These are phyloP conservation scores for Lactifluus subvellereus DNA, from an alignment of 768 basidiomycete species.

Conservation along the genomic window DNA sequence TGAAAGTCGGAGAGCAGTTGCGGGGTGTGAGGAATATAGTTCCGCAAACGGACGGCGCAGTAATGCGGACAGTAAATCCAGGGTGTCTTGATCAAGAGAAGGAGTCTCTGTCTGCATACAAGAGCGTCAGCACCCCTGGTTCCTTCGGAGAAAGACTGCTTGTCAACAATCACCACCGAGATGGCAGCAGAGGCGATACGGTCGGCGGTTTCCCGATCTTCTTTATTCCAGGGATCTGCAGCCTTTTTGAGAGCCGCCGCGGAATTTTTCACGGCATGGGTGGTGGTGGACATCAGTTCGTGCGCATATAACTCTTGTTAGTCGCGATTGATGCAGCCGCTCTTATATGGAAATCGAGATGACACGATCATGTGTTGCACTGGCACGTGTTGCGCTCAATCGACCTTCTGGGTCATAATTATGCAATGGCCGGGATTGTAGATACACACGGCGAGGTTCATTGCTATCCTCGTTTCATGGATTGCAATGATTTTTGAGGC, in stretches of 20 bases:
- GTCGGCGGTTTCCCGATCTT: slow-evolving; percentile 15
- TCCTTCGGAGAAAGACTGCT: background rate
- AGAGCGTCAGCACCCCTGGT: background rate
- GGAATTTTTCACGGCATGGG: slow-evolving; percentile 9
- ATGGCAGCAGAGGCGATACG: slow-evolving; percentile 13
- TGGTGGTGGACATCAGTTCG: slow-evolving; percentile 10
- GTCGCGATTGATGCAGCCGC: background rate
- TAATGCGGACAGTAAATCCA: slow-evolving; percentile 3
- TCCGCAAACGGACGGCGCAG: slow-evolving; percentile 19
- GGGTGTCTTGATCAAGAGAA: background rate
- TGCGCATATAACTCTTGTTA: slow-evolving; percentile 13
- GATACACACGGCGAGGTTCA: background rate
- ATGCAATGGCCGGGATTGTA: background rate
- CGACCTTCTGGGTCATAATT: background rate
- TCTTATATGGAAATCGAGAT: too few relatives aligned
- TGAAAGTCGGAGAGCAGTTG: slow-evolving; percentile 19
- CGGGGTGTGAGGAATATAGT: slow-evolving; percentile 18
- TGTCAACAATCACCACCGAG: slow-evolving; percentile 13
- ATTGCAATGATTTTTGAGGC: background rate
- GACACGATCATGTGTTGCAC: slow-evolving; percentile 12
- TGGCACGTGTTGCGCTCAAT: too few relatives aligned
- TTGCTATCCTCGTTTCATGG: background rate
- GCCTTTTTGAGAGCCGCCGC: slow-evolving; percentile 19
- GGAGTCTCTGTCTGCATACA: background rate
- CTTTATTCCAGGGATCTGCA: slow-evolving; percentile 24